Evolutionary conservation across 108 stramenopile genomes (phyloP), one percentile per base, ranked within the genome.

Genomic region (Phaeodactylum tricornutum): DNA sequence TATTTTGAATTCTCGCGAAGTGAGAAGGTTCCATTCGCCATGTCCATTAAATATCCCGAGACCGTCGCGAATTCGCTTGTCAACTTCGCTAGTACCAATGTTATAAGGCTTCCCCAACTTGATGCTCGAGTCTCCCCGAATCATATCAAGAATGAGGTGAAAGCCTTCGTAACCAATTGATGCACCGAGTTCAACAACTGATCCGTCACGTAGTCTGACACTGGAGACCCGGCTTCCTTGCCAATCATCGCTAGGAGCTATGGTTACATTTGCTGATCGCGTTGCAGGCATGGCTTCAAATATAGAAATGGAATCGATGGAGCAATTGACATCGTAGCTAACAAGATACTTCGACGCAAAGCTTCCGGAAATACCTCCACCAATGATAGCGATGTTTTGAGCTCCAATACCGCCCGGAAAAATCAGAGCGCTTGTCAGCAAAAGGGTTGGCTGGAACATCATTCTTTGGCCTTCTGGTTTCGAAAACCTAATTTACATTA

Each of bases 131-230:
- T 56, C 50, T 9, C 23, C 46, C 28, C 37, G 55, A 1, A 54
- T 48, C 64, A 72, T 62, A 45, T 57, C 50, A 25, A 46, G 33
- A 6, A 73, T 74, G 28, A 76, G 57, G 31, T 64, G 50, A 46
- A 71, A 71, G 29, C 65, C 74, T 15, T 65, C 56, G 29, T 71
- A 73, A 14, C 66, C 57, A 14, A 79, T 68, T 6, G 77, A 74
- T 3, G 87, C 87, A 19, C 87, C 87, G 17, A 81, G 32, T 59
- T 88, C 87, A n/a, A 88, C 68, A 3, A 71, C 58, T 22, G 50
- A 68, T 0, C 75, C 80, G 57, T 81, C 82, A 40, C 34, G 29
- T n/a, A 77, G 43, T 7, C 25, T 50, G 23, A 74, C 11, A 21
- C 69, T 59, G 0, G 73, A 53, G 2, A 84, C 77, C 19, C 87